These are phyloP conservation scores for Paragyromitra xinjiangensis DNA, from an alignment of 495 filamentous ascomycete species.

Conservation along the genomic window DNA sequence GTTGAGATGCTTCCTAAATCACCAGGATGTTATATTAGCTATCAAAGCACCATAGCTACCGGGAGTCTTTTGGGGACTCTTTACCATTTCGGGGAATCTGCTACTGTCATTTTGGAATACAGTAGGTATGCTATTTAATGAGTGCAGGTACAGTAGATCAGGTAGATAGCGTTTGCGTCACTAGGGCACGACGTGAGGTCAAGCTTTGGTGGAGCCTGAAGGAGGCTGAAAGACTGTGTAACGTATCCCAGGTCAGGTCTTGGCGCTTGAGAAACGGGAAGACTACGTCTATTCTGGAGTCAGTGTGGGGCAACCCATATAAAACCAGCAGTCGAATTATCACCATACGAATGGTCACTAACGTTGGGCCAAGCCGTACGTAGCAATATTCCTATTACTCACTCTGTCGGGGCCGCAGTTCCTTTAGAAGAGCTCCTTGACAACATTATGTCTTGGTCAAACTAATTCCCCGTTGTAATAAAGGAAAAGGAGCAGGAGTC, in stretches of 20 bases:
- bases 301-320: not conserved
- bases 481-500: too few species aligned
- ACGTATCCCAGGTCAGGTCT: slow-evolving; percentile 7
- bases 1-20: slow-evolving; percentile 78
- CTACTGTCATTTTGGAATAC: slow-evolving; percentile 46
- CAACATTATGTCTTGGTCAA: too few species aligned
- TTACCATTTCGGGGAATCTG: slow-evolving; percentile 51
- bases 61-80: not conserved
- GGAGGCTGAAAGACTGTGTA: slow-evolving; percentile 24
- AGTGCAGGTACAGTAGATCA: not conserved
- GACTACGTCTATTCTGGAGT: not conserved
- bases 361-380: too few species aligned
- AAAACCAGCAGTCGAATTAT: not conserved
- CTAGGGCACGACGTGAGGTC: slow-evolving; percentile 15
- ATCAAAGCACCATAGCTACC: not conserved
- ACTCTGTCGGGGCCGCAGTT: too few species aligned
- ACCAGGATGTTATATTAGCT: slow-evolving; percentile 18
- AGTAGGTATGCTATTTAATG: slow-evolving; percentile 33
- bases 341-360: not conserved
- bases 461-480: too few species aligned
- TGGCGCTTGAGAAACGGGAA: slow-evolving; percentile 12
- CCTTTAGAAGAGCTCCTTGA: too few species aligned
- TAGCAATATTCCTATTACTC: too few species aligned
- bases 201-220: slow-evolving; percentile 44
- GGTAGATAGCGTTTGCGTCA: slow-evolving; percentile 7